Evolutionary conservation across 371 early-diverging fungal genomes (phyloP).

Genomic region (Mucor ambiguus): DNA sequence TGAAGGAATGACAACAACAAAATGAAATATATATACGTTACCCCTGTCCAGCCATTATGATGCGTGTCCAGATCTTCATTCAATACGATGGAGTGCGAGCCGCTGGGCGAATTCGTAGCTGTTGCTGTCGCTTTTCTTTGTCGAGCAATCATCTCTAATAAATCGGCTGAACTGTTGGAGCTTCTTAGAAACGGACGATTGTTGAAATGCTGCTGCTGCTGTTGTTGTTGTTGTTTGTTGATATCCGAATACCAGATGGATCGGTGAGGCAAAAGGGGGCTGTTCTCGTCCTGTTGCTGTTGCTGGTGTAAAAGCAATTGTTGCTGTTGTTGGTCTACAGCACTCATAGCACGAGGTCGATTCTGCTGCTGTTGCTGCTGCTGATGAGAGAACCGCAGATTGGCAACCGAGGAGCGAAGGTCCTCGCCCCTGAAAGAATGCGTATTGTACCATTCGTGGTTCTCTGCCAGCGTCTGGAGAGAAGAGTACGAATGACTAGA

Average conservation of each 20-base stretch:
- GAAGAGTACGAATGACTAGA: slow-evolving; percentile 37
- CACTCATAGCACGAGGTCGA: slow-evolving; percentile 57
- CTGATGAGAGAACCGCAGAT: slow-evolving; percentile 7
- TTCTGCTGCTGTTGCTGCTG: slow-evolving; percentile 14
- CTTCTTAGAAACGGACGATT: slow-evolving; percentile 27
- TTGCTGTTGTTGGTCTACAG: slow-evolving; percentile 29
- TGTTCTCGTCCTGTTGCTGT: neutral
- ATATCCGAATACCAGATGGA: slow-evolving; percentile 25
- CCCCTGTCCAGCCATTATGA: slow-evolving; percentile 26
- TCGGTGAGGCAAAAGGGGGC: slow-evolving; percentile 10
- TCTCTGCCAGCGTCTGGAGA: slow-evolving; percentile 19
- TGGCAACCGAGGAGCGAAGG: slow-evolving; percentile 24
- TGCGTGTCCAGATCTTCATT: slow-evolving; percentile 17
- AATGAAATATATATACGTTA: slow-evolving; percentile 1
- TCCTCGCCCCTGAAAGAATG: slow-evolving; percentile 28
- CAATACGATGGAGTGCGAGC: neutral
- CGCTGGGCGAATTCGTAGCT: neutral
- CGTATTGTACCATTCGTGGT: slow-evolving; percentile 9
- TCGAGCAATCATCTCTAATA: slow-evolving; percentile 42
- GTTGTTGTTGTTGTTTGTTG: neutral
- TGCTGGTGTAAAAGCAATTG: neutral
- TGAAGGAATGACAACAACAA: neutral
- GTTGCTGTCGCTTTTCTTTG: slow-evolving; percentile 25
- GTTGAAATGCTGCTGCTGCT: neutral
- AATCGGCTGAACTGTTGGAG: slow-evolving; percentile 45